Conservation (phyloP, 106 monocot genomes). For the Ottelia alismoides region DNA sequence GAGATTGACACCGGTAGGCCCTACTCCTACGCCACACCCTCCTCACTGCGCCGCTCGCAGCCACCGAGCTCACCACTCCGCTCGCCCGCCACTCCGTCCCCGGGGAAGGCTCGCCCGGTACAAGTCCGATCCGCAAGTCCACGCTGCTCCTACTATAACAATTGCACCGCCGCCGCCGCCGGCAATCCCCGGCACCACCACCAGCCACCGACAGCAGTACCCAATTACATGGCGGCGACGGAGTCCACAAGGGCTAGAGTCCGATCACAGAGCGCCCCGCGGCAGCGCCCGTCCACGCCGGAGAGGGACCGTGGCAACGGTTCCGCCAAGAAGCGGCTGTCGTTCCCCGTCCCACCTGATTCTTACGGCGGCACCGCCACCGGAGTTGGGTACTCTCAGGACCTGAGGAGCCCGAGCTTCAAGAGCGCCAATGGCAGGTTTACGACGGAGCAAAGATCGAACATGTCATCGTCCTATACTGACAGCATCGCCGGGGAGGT, state of each 20-base stretch:
- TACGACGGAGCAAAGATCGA: constrained; percentile 40
- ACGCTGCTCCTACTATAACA: constrained; percentile 24
- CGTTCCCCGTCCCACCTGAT: constrained; percentile 18
- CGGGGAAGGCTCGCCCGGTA: constrained; percentile 24
- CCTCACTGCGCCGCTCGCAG: too few species aligned
- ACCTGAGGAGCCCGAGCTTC: constrained; percentile 62
- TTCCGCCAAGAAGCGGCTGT: constrained; percentile 52
- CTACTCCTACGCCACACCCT: too few species aligned
- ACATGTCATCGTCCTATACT: constrained; percentile 35
- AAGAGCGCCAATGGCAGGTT: constrained; percentile 58
- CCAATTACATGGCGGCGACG: constrained; percentile 80
- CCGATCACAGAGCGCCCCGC: constrained; percentile 74
- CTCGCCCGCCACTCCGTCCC: constrained; percentile 51
- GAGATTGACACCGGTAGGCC: constrained; percentile 62
- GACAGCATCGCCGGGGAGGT: constrained; percentile 48
- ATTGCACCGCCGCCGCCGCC: too few species aligned
- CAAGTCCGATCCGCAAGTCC: constrained; percentile 72
- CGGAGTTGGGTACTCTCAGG: constrained; percentile 16
- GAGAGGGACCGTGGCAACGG: constrained; percentile 25
- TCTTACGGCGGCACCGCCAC: constrained; percentile 3
- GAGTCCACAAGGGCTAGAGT: constrained; percentile 70
- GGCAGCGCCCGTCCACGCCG: constrained; percentile 71
- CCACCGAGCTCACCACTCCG: too few species aligned
- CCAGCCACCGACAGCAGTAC: too few species aligned
- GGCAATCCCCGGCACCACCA: too few species aligned